Base-by-base conservation (phyloP, 116 monocot species). In the Dioscorea cayenensis region DNA sequence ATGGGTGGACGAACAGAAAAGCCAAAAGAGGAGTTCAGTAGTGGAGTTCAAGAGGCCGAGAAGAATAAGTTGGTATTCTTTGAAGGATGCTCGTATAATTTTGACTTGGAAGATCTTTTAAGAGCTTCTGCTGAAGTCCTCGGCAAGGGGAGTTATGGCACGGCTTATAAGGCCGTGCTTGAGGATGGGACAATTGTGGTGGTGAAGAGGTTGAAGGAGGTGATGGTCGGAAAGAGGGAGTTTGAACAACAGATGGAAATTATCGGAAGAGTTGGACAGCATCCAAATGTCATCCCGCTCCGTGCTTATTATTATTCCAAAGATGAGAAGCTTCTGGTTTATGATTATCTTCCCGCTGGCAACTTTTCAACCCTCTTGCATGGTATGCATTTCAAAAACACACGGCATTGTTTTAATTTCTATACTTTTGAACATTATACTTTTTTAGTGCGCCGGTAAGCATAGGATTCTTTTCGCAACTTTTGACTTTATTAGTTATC, bases 281-380 rank as follows among this genome's bases (percentile, higher is more conserved):
- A 84, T 55, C 80, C 76, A 35, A 86, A 89, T 76, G 68, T 92
- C 29, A 74, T 78, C 27, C 82, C 86, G 18, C 78, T 89, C 49
- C 79, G 84, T 60, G 86, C 92, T 67, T 92, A 92, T 66, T 92
- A 86, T 76, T 92, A 86, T 69, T 92, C 92, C 16, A 92, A 92
- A 74, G 92, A 92, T 55, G 92, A 92, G 71, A 92, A 89, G 78
- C 86, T 92, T 62, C 73, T 86, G 66, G 89, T 92, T 36, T 86
- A 79, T 72, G 89, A 92, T 21, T 89, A 84, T 69, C 35, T 82
- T 73, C 66, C 74, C 35, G 36, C 66, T 11, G 84, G 89, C 35
- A 92, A 77, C 69, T 76, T 92, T 48, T 86, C 82, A 13, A 49
- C 78, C 12, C 13, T 89, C 65, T 73, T 92, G 51, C 92, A 92